Conservation (phyloP, 176 grass and related monocot genomes). For the Paspalum notatum region DNA sequence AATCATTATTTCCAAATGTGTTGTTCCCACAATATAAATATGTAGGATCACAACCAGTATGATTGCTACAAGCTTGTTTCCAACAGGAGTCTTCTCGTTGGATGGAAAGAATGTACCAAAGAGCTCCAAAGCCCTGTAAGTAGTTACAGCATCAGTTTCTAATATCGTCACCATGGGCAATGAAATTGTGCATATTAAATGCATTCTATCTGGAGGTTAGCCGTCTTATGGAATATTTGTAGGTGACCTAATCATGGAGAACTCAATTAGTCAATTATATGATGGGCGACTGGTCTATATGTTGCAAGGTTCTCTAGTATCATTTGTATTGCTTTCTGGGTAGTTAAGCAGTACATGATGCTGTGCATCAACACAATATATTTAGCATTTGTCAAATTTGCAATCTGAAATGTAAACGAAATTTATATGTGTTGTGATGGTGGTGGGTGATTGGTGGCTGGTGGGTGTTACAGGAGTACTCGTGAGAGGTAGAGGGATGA, state of each 20-base stretch:
- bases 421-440: not conserved
- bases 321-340: conserved; percentile 29
- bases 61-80: conserved; percentile 55
- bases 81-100: conserved; percentile 79
- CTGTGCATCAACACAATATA: not conserved
- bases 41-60: conserved; percentile 26
- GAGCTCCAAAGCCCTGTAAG: conserved; percentile 78
- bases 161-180: conserved; percentile 13
- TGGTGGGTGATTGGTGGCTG: too few species aligned
- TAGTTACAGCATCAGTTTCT: conserved; percentile 33
- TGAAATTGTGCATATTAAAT: conserved; percentile 7
- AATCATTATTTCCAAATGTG: conserved; percentile 38
- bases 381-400: conserved; percentile 4
- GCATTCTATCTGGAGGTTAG: conserved; percentile 18
- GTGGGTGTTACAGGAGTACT: too few species aligned
- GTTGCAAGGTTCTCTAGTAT: conserved; percentile 1
- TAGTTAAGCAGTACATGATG: conserved; percentile 24
- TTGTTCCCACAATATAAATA: conserved; percentile 66
- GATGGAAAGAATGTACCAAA: conserved; percentile 93
- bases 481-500: too few species aligned
- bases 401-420: not conserved
- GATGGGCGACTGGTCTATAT: not conserved
- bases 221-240: conserved; percentile 22
- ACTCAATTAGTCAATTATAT: not conserved
- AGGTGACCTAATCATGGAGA: conserved; percentile 1